These are phyloP conservation scores for Fraxinus baroniana DNA, from an alignment of 305 asterid species.

Conservation along the genomic window DNA sequence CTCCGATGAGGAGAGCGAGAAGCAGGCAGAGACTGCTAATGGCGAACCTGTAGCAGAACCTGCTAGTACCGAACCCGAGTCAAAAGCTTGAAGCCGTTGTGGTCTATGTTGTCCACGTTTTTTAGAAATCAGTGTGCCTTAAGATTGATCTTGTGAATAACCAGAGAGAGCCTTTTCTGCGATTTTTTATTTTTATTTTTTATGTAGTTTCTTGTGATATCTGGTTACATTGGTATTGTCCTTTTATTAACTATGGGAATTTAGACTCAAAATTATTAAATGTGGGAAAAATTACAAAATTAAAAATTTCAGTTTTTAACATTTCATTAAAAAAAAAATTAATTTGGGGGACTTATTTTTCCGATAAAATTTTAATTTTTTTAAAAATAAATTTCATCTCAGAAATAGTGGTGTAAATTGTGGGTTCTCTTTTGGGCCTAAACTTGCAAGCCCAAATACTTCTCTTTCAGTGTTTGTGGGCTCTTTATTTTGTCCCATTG, in stretches of 20 bases:
- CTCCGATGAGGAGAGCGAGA: constrained; percentile 33
- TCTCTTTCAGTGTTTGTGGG: too few species aligned
- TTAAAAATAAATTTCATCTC: too few species aligned
- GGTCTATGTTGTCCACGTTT: neutral
- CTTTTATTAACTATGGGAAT: neutral
- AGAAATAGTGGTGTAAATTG: too few species aligned
- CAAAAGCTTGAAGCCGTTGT: constrained; percentile 30
- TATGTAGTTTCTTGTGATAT: neutral
- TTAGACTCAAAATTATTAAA: neutral
- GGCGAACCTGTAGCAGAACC: constrained; percentile 15
- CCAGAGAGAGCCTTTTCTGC: neutral
- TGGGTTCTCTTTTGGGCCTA: too few species aligned
- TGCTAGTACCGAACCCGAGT: constrained; percentile 20
- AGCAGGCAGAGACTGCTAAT: constrained; percentile 12
- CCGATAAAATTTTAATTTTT: neutral
- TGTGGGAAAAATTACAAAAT: neutral
- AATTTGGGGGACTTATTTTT: neutral
- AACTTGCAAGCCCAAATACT: too few species aligned
- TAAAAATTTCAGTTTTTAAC: neutral
- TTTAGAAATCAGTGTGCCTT: neutral
- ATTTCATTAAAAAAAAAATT: neutral
- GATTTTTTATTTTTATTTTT: neutral
- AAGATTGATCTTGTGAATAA: neutral
- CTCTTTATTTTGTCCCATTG: neutral
- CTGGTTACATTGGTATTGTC: neutral